Evolutionary conservation across 2,329 filamentous ascomycete genomes (phyloP).

Genomic region (Fusarium dimerum): DNA sequence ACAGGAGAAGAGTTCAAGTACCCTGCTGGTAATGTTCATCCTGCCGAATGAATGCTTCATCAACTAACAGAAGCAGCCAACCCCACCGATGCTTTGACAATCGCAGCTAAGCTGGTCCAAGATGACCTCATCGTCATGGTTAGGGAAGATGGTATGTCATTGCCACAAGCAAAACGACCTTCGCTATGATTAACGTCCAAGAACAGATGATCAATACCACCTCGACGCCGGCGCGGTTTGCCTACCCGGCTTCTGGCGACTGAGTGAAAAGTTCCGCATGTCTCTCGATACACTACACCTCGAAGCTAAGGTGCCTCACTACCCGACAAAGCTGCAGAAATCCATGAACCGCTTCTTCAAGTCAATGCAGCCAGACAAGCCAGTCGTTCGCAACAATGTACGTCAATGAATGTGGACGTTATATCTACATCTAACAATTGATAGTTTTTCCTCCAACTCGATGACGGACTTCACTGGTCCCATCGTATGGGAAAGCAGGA

Average conservation of each 20-base stretch:
- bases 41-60: rapidly evolving
- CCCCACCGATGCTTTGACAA: slow-evolving; percentile 15
- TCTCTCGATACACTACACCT: slow-evolving; percentile 21
- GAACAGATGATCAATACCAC: slow-evolving; percentile 14
- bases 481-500: slow-evolving; percentile 19
- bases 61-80: slow-evolving; percentile 5
- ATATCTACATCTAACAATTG: rapidly evolving
- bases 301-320: slow-evolving; percentile 20
- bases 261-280: slow-evolving; percentile 22
- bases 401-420: rapidly evolving
- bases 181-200: not conserved
- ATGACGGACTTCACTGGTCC: slow-evolving; percentile 22
- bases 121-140: slow-evolving; percentile 21
- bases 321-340: slow-evolving; percentile 14
- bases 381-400: slow-evolving; percentile 17
- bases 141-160: slow-evolving; percentile 7
- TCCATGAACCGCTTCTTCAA: slow-evolving; percentile 23
- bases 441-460: slow-evolving; percentile 23
- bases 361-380: slow-evolving; percentile 15
- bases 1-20: slow-evolving; percentile 11
- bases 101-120: slow-evolving; percentile 16
- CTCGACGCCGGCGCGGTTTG: slow-evolving; percentile 22
- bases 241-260: slow-evolving; percentile 17
- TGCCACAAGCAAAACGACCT: no score
- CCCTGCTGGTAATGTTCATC: slow-evolving; percentile 2